Percentiles rank a stretch among this genome's conserved stretches.
These are phyloP conservation scores for Exserohilum rostratum DNA, from an alignment of 2,329 filamentous ascomycete species.

Conservation along the genomic window DNA sequence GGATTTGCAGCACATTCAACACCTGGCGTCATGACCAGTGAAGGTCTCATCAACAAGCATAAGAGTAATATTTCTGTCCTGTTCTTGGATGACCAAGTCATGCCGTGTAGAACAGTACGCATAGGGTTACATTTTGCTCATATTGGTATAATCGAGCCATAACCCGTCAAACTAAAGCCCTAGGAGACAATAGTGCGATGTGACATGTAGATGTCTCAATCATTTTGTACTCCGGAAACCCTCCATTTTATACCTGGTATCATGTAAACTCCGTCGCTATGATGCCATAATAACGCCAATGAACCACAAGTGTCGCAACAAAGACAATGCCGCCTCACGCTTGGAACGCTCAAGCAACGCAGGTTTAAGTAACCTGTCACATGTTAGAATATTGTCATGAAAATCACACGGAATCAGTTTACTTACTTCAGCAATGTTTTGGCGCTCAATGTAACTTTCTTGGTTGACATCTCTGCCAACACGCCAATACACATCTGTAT, in stretches of 20 bases:
- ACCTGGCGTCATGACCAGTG: too few relatives aligned
- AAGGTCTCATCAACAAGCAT: too few relatives aligned
- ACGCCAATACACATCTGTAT: slow-evolving; percentile 89
- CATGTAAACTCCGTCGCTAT: slow-evolving; percentile 7
- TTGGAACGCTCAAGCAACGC: background rate
- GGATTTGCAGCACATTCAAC: too few relatives aligned
- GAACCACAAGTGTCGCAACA: background rate
- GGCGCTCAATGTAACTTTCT: slow-evolving; percentile 81
- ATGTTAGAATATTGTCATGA: background rate
- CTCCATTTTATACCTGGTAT: background rate
- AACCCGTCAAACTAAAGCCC: background rate
- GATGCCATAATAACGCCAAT: slow-evolving; percentile 3
- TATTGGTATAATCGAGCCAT: too few relatives aligned
- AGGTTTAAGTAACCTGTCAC: background rate
- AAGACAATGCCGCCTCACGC: background rate
- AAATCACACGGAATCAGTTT: background rate
- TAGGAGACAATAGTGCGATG: background rate
- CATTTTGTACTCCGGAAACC: background rate
- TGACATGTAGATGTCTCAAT: background rate
- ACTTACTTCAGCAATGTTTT: slow-evolving; percentile 52
- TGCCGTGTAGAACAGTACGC: too few relatives aligned
- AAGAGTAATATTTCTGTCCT: too few relatives aligned
- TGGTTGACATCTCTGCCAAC: slow-evolving; percentile 83
- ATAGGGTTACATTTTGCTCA: too few relatives aligned
- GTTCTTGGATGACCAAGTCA: too few relatives aligned